These are phyloP conservation scores for Cutaneotrichosporon dermatis DNA, from an alignment of 1,284 basidiomycete genomes.

Conservation along the genomic window DNA sequence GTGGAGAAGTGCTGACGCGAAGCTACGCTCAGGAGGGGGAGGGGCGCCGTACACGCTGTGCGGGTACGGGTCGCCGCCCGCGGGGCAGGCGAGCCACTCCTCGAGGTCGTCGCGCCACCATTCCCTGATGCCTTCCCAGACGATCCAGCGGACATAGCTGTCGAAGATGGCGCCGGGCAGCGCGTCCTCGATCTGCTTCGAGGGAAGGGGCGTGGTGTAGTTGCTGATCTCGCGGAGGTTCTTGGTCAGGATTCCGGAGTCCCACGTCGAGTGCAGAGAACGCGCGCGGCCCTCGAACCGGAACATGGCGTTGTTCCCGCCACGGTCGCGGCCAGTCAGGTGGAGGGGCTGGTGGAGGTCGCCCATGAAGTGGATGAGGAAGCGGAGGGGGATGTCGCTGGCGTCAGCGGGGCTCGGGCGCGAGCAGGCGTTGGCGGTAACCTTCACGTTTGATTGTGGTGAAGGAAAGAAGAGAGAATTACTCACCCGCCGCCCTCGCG, in stretches of 20 bases:
- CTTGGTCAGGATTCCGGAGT: conserved; percentile 72
- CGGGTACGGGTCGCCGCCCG: conserved; percentile 45
- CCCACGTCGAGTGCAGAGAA: conserved; percentile 83
- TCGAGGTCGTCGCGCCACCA: conserved; percentile 59
- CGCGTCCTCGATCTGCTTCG: conserved; percentile 62
- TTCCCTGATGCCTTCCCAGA: conserved; percentile 71
- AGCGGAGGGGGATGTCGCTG: conserved; percentile 66
- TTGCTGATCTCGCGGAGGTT: conserved; percentile 68
- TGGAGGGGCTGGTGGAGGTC: conserved; percentile 91
- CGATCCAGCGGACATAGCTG: conserved; percentile 76
- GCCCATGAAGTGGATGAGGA: conserved; percentile 83
- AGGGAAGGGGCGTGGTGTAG: conserved; percentile 67
- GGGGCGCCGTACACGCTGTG: conserved; percentile 29
- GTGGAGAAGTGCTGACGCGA: conserved; percentile 14
- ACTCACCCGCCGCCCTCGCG: background rate
- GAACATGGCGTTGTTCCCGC: conserved; percentile 73
- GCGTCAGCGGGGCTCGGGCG: conserved; percentile 2
- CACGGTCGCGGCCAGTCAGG: conserved; percentile 74
- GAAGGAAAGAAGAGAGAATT: background rate
- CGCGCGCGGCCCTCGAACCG: conserved; percentile 58
- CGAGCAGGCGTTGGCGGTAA: too few species aligned
- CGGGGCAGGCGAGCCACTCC: conserved; percentile 66
- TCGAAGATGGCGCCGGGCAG: conserved; percentile 80
- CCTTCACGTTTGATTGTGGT: too few species aligned
- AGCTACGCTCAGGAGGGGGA: conserved; percentile 6